These are phyloP conservation scores for Theileria equi DNA, from an alignment of 169 alveolate species.

Conservation along the genomic window DNA sequence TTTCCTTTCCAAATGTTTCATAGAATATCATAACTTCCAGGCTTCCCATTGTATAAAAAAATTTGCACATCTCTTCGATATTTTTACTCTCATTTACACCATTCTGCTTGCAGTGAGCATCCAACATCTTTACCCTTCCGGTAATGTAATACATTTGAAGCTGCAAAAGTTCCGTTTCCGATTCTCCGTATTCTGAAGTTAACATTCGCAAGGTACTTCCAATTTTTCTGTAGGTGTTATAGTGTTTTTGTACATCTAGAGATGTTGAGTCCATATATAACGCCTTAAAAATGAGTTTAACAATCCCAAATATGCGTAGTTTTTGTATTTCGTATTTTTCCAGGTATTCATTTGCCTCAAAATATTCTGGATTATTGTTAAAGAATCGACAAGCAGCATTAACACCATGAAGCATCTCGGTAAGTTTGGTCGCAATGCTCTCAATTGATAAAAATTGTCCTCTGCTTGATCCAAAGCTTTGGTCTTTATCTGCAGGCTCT, in stretches of 20 bases:
- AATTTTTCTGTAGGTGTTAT: constrained; percentile 24
- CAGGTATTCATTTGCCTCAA: constrained; percentile 15
- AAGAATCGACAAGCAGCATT: constrained; percentile 41
- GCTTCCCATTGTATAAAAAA: constrained; percentile 17
- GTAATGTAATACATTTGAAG: constrained; percentile 53
- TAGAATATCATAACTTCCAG: constrained; percentile 42
- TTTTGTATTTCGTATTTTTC: constrained; percentile 27
- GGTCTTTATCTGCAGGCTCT: too few species aligned
- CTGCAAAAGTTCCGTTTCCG: constrained; percentile 23
- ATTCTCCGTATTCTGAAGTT: constrained; percentile 20
- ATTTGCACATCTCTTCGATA: constrained; percentile 7
- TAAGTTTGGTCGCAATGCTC: constrained; percentile 18
- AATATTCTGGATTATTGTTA: constrained; percentile 27
- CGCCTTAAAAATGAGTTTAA: constrained; percentile 27
- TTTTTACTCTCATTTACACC: constrained; percentile 20
- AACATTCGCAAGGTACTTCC: constrained; percentile 15
- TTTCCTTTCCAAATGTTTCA: constrained; percentile 31
- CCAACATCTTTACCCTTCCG: constrained; percentile 31
- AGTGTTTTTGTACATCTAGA: constrained; percentile 25
- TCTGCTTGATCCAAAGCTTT: constrained; percentile 40
- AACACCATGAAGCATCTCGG: constrained; percentile 21
- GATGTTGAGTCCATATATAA: constrained; percentile 5
- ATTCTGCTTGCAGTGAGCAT: constrained; percentile 26
- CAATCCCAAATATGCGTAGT: constrained; percentile 9
- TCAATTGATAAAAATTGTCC: constrained; percentile 17